Conservation (phyloP, 148 eudicot genomes). For the Mesembryanthemum crystallinum region DNA sequence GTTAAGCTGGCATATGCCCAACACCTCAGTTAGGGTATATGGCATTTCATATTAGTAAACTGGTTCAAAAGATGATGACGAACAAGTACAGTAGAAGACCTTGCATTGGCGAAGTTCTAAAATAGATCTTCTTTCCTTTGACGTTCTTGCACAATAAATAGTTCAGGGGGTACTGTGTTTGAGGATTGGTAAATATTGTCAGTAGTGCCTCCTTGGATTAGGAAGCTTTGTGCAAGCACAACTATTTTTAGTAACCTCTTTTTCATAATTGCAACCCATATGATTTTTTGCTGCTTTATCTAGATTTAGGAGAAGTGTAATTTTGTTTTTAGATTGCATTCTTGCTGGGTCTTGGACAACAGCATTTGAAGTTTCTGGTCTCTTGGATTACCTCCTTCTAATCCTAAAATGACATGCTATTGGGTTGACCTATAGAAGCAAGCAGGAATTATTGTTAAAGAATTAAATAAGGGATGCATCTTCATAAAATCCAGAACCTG, state of each 20-base stretch:
- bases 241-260: background rate
- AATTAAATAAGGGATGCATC: background rate
- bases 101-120: background rate
- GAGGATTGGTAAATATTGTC: background rate
- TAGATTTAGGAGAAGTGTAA: background rate
- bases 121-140: too few relatives aligned
- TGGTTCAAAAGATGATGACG: slow-evolving; percentile 14
- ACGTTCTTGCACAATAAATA: too few relatives aligned
- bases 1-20: slow-evolving; percentile 23
- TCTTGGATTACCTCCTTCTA: too few relatives aligned
- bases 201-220: background rate
- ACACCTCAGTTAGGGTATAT: slow-evolving; percentile 8
- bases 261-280: background rate
- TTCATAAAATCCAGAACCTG: background rate
- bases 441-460: background rate
- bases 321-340: slow-evolving; percentile 7
- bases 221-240: slow-evolving; percentile 1
- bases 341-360: slow-evolving; percentile 3
- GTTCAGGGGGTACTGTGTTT: background rate
- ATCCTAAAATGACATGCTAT: background rate
- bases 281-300: background rate
- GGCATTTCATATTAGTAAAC: slow-evolving; percentile 6
- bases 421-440: background rate
- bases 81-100: background rate
- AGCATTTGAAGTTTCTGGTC: background rate